Evolutionary conservation across 2,329 filamentous ascomycete genomes (phyloP).

Genomic region (Claviceps pazoutovae): DNA sequence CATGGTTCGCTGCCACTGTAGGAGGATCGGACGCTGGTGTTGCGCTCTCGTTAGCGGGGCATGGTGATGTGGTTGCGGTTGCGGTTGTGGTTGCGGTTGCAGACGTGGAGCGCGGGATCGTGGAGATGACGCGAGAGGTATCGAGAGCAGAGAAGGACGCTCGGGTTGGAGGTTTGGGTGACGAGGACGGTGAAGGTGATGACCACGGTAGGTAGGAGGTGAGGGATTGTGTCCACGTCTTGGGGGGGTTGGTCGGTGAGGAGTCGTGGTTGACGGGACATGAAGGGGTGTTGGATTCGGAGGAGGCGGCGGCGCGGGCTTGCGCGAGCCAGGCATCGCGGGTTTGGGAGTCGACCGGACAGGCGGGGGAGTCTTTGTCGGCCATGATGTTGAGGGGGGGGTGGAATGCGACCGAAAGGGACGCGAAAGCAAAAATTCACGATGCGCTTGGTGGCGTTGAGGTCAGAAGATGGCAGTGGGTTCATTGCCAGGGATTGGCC

Average conservation of each 20-base stretch:
- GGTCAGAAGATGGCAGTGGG: too few relatives aligned
- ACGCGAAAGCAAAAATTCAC: too few relatives aligned
- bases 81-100: constrained; percentile 10
- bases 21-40: constrained; percentile 17
- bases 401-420: too few relatives aligned
- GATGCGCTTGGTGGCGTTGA: too few relatives aligned
- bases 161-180: constrained; percentile 9
- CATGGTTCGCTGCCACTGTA: constrained; percentile 59
- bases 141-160: constrained; percentile 30
- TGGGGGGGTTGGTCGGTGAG: constrained; percentile 9
- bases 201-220: constrained; percentile 28
- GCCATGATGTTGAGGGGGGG: not conserved
- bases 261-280: constrained; percentile 22
- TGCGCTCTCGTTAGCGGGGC: constrained; percentile 24
- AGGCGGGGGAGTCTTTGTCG: constrained; percentile 28
- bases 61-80: constrained; percentile 9
- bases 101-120: constrained; percentile 52
- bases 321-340: constrained; percentile 76
- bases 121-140: constrained; percentile 59
- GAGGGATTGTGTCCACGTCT: constrained; percentile 31
- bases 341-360: constrained; percentile 83
- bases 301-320: constrained; percentile 36
- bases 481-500: too few relatives aligned
- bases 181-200: constrained; percentile 16
- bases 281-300: constrained; percentile 14